Evolutionary conservation across 2,329 filamentous ascomycete genomes (phyloP).

Genomic region (Dactylellina parvicollis): DNA sequence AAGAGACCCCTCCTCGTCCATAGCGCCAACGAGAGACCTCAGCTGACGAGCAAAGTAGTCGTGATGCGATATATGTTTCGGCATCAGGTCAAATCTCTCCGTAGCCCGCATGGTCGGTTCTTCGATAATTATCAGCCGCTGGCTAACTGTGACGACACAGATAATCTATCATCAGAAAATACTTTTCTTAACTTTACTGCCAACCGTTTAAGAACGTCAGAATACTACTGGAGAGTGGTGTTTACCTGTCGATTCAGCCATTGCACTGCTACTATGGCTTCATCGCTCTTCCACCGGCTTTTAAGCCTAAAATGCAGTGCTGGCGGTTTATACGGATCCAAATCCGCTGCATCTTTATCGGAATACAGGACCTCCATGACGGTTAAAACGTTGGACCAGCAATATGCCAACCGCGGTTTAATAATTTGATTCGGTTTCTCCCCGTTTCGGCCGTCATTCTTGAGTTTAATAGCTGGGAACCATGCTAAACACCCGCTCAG

Average conservation of each 20-base stretch:
- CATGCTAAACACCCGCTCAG: slow-evolving; percentile 94
- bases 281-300: slow-evolving; percentile 90
- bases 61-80: slow-evolving; percentile 89
- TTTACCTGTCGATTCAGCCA: slow-evolving; percentile 76
- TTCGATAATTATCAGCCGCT: slow-evolving; percentile 90
- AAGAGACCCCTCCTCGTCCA: slow-evolving; percentile 90
- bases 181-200: slow-evolving; percentile 25
- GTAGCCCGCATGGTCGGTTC: slow-evolving; percentile 89
- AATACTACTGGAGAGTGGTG: not conserved
- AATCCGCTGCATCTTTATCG: slow-evolving; percentile 72
- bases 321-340: slow-evolving; percentile 78
- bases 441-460: slow-evolving; percentile 71
- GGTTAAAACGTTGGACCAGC: slow-evolving; percentile 97
- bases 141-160: slow-evolving; percentile 90
- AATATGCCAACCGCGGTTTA: slow-evolving; percentile 90
- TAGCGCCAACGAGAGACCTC: slow-evolving; percentile 82
- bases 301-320: slow-evolving; percentile 81
- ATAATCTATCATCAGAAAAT: slow-evolving; percentile 75
- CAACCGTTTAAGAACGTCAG: not conserved
- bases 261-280: slow-evolving; percentile 94
- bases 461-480: slow-evolving; percentile 95
- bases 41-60: slow-evolving; percentile 91
- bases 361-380: slow-evolving; percentile 76
- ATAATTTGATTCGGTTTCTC: slow-evolving; percentile 75
- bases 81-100: slow-evolving; percentile 89